Base-by-base conservation (phyloP, 345 rosid genomes). In the Acer negundo region DNA sequence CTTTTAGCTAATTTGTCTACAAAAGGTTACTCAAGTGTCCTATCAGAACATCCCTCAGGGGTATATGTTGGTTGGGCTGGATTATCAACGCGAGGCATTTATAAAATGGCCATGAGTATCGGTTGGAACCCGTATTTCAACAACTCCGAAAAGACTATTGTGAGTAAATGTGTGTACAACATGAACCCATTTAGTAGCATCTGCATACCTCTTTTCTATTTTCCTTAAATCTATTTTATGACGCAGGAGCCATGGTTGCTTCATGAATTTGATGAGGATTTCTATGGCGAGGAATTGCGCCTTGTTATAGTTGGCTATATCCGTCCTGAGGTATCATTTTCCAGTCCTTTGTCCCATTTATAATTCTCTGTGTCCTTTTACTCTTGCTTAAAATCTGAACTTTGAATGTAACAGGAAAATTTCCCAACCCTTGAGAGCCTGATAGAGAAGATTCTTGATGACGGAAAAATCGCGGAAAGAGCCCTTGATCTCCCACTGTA, bases 11-110 rank as follows among this genome's bases (percentile, higher is more conserved):
- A 96, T 89, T 69, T 96, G 72, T 92, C 99, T 0, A 81, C 97
- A 23, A 84, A 92, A 80, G 94, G 86, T 22, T 86, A 90, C 65
- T 82, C 93, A 19, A 75, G 40, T 68, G 80, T 89, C 68, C 88
- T 94, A 35, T 88, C 89, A 0, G 87, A 92, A 61, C 90, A 94
- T 77, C 94, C 97, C 19, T 85, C 95, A 0, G 99, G 98, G n/a
- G 95, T 96, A 22, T 94, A 91, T 81, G 92, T 94, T 80, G 99
- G 99, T 69, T 96, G 97, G 97, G 97, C 97, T 49, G 91, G 92
- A 46, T 82, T 96, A 49, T 63, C 93, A 17, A 80, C 82, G 1
- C 84, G 86, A 79, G 98, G 94, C 15, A 81, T 92, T 70, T 94
- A 84, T 80, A 96, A 96, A 83, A 94, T 90, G 98, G 97, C 86